These are phyloP conservation scores for Microglena sp. DNA, from an alignment of 139 green algal species.

Conservation along the genomic window DNA sequence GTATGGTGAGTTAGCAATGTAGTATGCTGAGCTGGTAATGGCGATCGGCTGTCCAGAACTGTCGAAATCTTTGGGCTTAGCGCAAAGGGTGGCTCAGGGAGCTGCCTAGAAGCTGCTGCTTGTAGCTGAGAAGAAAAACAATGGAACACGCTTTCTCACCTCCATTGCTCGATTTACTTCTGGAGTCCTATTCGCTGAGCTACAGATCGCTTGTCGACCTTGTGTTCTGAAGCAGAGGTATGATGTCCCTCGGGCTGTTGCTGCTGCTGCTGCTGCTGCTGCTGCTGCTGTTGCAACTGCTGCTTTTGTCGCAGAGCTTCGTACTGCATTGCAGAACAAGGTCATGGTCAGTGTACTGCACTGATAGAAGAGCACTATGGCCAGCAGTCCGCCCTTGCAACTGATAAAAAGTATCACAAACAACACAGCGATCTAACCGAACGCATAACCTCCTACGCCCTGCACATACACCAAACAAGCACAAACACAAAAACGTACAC, in stretches of 20 bases:
- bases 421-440: no score
- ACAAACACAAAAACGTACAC: no score
- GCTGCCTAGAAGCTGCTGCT: not conserved
- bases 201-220: constrained; percentile 21
- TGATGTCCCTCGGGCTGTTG: constrained; percentile 11
- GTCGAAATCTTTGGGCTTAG: not conserved
- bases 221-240: not conserved
- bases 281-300: constrained; percentile 6
- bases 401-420: no score
- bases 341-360: no score
- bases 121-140: not conserved
- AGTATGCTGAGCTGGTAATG: not conserved
- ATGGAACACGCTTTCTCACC: not conserved
- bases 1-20: not conserved
- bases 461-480: no score
- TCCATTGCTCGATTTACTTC: constrained; percentile 24
- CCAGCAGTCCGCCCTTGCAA: no score
- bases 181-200: constrained; percentile 25
- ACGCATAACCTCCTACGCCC: no score
- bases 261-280: constrained; percentile 3
- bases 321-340: no score
- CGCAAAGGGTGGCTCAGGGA: not conserved
- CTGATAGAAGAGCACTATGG: no score
- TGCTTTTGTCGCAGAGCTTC: not conserved
- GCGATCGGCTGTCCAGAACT: not conserved